Evolutionary conservation across 495 filamentous ascomycete genomes (phyloP).

Genomic region (Pyrenula massariospora): DNA sequence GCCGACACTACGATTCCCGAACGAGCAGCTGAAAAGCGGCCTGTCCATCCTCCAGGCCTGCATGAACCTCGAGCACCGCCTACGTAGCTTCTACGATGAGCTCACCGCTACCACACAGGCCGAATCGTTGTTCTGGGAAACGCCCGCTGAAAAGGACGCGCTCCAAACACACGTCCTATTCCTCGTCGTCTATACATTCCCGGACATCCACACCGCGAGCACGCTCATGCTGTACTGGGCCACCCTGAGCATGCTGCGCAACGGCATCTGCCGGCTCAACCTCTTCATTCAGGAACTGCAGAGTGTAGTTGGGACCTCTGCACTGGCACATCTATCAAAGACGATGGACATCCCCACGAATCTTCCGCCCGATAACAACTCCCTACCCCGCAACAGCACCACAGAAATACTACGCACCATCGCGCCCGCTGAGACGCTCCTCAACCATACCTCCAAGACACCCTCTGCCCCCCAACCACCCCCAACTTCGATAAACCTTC

Average conservation of each 20-base stretch:
- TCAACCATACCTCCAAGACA: no score
- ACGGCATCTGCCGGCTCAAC: constrained; percentile 9
- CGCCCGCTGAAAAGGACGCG: constrained; percentile 9
- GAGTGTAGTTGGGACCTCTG: no score
- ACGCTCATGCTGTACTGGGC: constrained; percentile 25
- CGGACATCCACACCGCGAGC: constrained; percentile 10
- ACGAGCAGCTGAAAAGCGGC: constrained; percentile 2
- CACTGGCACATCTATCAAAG: no score
- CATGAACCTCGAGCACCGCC: constrained; percentile 15
- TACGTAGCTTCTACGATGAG: constrained; percentile 13
- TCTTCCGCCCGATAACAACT: no score
- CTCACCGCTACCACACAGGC: constrained; percentile 8
- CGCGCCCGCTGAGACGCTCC: no score
- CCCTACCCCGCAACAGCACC: no score
- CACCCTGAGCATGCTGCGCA: constrained; percentile 14
- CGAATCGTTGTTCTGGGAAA: constrained; percentile 17
- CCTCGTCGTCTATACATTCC: constrained; percentile 19
- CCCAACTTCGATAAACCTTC: no score
- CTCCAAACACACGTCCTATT: constrained; percentile 10
- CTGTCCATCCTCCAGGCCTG: constrained; percentile 7
- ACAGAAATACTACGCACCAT: no score
- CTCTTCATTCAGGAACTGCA: no score
- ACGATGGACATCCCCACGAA: no score
- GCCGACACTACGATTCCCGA: neutral
- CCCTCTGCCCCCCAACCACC: no score